Evolutionary conservation across 305 asterid genomes (phyloP).

Genomic region (Solanum hybrid): DNA sequence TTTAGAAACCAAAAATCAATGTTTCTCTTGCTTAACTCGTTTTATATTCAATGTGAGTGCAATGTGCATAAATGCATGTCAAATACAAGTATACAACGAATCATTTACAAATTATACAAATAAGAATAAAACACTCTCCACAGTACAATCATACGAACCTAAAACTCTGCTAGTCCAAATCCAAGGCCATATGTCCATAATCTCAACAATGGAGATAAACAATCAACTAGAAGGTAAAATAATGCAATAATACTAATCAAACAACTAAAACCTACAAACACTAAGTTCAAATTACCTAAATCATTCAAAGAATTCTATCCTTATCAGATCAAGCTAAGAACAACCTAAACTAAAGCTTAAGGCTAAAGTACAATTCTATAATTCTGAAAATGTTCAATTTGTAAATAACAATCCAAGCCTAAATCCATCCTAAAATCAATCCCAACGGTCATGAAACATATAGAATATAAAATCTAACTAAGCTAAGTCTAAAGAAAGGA

Average conservation of each 20-base stretch:
- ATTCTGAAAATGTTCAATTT: not conserved
- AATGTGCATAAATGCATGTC: not conserved
- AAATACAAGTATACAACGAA: not conserved
- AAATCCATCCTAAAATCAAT: not conserved
- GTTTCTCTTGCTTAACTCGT: not conserved
- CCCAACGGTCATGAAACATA: not conserved
- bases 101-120: not conserved
- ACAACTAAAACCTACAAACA: not conserved
- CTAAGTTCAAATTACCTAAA: not conserved
- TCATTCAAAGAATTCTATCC: too few relatives aligned
- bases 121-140: not conserved
- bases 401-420: not conserved
- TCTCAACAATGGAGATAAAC: not conserved
- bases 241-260: not conserved
- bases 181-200: not conserved
- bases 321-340: not conserved
- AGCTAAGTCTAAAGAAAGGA: not conserved
- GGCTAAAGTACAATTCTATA: too few relatives aligned
- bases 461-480: not conserved
- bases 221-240: not conserved
- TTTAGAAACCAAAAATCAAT: not conserved
- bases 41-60: not conserved
- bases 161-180: not conserved
- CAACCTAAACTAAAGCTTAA: not conserved
- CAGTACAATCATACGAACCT: not conserved